A percentile compares a stretch with the other conserved stretches of the same genome.
Conservation (phyloP, 768 basidiomycete genomes). For the Lentinula sp. region DNA sequence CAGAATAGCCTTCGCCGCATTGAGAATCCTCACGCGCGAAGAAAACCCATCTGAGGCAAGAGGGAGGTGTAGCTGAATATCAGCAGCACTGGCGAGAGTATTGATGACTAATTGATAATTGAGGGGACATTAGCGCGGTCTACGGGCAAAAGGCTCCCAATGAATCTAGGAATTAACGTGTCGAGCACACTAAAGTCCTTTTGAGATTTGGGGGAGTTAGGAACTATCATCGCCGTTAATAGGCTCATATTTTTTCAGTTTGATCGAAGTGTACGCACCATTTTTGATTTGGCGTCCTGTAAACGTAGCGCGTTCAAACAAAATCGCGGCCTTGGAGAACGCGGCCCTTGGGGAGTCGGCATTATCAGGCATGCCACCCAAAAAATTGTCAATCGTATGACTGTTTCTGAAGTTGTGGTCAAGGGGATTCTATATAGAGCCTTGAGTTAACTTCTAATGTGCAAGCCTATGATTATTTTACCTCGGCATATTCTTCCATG, state of each 20-base stretch:
- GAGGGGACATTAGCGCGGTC: constrained; percentile 10
- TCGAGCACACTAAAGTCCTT: constrained; percentile 18
- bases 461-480: constrained; percentile 2
- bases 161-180: constrained; percentile 20
- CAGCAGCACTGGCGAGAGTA: constrained; percentile 26
- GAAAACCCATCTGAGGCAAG: constrained; percentile 9
- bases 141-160: constrained; percentile 11
- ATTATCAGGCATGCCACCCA: constrained; percentile 18
- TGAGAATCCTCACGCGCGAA: constrained; percentile 8
- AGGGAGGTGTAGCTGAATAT: constrained; percentile 22
- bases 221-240: background rate
- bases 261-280: constrained; percentile 11
- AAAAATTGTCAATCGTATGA: constrained; percentile 22
- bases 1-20: constrained; percentile 9
- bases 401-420: constrained; percentile 12
- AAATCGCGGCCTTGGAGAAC: constrained; percentile 24
- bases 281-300: constrained; percentile 9
- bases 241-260: background rate
- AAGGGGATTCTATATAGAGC: constrained; percentile 10
- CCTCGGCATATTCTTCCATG: constrained; percentile 14
- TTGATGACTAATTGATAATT: constrained; percentile 24
- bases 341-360: constrained; percentile 19
- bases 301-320: constrained; percentile 26
- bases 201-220: background rate
- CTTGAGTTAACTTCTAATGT: background rate